Evolutionary conservation across 1,284 basidiomycete species (phyloP), one percentile per base, ranked within the genome.

Genomic region (Ceratobasidium papillatum): DNA sequence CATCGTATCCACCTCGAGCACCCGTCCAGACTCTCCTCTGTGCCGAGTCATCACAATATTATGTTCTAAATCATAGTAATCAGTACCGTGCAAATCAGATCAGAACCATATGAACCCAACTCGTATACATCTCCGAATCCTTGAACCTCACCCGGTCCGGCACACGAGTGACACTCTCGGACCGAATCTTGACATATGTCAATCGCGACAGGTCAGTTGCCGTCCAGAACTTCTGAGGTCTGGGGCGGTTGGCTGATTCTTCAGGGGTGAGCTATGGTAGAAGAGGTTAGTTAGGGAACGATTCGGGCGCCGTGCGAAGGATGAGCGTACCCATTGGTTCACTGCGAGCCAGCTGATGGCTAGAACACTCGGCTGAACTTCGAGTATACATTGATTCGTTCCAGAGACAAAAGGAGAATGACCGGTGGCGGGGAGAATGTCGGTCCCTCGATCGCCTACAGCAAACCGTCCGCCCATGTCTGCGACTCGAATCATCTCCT

Each of bases 311-410:
- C n/a, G n/a, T n/a, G 38, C 22, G 63, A 68, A 49, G 12, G 51
- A 27, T 49, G 19, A 17, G 81, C 88, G 77, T 79, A 94, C 94
- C 71, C 87, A 88, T 85, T 96, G 95, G 79, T 95, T 96, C 75
- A 96, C 85, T 17, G 94, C 95, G 14, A 96, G 86, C 95, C 95
- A 98, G 61, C 91, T 89, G 77, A 98, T 84, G 27, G 91, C 93
- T 74, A 95, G 86, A 41, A 93, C 90, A 12, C 89, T 91, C 74
- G 95, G 94, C 78, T 88, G 89, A 49, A 96, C 88, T 32, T 89
- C 86, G 32, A 96, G 85, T 27, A 54, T 47, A 69, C 77, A 63
- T 65, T 69, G 47, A 30, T 56, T 47, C 43, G 61, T 68, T 59
- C 65, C 51, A 38, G 11, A 4, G 58, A 52, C 34, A 58, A 64